A percentile compares a stretch with the other conserved stretches of the same genome.
phyloP scores from a whole-genome alignment of 495 filamentous ascomycete species.

The Penicillium bovifimosum region DNA sequence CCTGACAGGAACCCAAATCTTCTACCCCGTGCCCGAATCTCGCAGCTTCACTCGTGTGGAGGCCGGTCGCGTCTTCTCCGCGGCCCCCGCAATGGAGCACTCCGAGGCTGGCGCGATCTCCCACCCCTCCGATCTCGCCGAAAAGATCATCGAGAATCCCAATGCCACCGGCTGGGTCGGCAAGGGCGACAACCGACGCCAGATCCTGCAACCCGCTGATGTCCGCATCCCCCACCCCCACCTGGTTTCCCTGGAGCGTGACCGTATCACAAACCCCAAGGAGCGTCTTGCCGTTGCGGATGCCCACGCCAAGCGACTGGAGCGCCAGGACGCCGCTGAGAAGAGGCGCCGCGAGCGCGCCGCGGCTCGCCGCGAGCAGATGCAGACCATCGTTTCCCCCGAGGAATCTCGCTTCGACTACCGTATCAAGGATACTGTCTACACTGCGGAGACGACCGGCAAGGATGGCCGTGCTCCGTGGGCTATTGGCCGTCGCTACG shows the following conservation, averaged over 20 bases:
- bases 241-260: slow-evolving; percentile 57
- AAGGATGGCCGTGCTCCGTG: slow-evolving; percentile 50
- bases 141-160: slow-evolving; percentile 25
- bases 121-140: slow-evolving; percentile 27
- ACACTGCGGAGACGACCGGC: slow-evolving; percentile 55
- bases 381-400: slow-evolving; percentile 37
- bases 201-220: slow-evolving; percentile 74
- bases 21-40: slow-evolving; percentile 86
- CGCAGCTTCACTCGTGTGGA: slow-evolving; percentile 83
- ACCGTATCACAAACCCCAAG: slow-evolving; percentile 24
- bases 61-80: slow-evolving; percentile 77
- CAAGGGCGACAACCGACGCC: slow-evolving; percentile 35
- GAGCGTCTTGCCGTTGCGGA: slow-evolving; percentile 30
- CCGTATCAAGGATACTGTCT: slow-evolving; percentile 60
- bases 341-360: slow-evolving; percentile 32
- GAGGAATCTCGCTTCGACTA: slow-evolving; percentile 70
- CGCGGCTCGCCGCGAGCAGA: slow-evolving; percentile 36
- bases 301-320: slow-evolving; percentile 40
- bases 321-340: slow-evolving; percentile 34
- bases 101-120: slow-evolving; percentile 16
- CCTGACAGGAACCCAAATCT: slow-evolving; percentile 75
- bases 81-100: slow-evolving; percentile 35
- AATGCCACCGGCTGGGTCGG: slow-evolving; percentile 37
- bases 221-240: slow-evolving; percentile 85
- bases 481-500: slow-evolving; percentile 62